Evolutionary conservation across 345 rosid genomes (phyloP), one percentile per base, ranked within the genome.

Genomic region (Capsella bursapastoris): DNA sequence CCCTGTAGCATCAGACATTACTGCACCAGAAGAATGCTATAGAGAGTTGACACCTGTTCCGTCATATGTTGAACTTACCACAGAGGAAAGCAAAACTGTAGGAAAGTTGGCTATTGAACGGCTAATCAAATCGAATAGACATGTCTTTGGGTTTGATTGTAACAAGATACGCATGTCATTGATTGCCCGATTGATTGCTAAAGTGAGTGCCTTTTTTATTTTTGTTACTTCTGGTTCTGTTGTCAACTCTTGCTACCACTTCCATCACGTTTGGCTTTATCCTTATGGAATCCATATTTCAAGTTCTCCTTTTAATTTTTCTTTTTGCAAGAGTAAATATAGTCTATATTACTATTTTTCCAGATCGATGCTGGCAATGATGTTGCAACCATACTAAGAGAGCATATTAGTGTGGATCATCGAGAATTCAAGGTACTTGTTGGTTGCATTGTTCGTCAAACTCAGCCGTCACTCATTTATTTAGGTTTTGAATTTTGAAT

Each of bases 281-380:
- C 18, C 35, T 22, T 60, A 37, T 63, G 38, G 29, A 38, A 45
- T 66, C 70, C 68, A 48, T 28, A 45, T 22, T 51, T 40, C 62
- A 64, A 35, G 40, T 18, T 41, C 45, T 52, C 49, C 64, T 49
- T 64, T n/a, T 22, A 12, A 32, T 37, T 25, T 53, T 62, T 68
- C 40, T 11, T 27, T 28, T 12, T 28, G 51, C 65, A 44, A 59
- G 40, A 31, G 29, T 73, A 53, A 12, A 43, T 41, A 50, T 43
- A 27, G 67, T 15, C 69, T 31, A 16, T 56, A 63, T 50, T 57
- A 16, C 75, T 64, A 71, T 77, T 40, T 63, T 71, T 80, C 57
- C 88, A 95, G 99, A 86, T 86, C 67, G 87, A 86, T 76, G 86
- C 88, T 69, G 93, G 84, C 80, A 86, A 86, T 80, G 96, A 85